Conservation (phyloP, 2,329 filamentous ascomycete species). For the Claviceps digitariae region DNA sequence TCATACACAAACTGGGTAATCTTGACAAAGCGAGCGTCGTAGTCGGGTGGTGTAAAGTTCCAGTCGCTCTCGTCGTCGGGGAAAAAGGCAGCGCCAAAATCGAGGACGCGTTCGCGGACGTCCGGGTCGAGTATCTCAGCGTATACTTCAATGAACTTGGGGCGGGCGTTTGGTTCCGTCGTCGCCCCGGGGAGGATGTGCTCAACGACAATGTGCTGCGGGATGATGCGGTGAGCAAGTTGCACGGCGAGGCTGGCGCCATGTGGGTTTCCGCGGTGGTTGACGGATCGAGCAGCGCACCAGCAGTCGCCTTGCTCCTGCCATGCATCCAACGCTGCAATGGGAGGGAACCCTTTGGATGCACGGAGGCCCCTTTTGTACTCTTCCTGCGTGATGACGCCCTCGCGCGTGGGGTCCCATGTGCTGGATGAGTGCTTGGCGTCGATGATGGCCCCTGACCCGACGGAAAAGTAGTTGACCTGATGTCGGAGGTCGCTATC, state of each 20-base stretch:
- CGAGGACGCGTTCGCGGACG: constrained; percentile 25
- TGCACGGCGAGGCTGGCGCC: constrained; percentile 54
- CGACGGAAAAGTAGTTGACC: constrained; percentile 61
- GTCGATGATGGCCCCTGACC: constrained; percentile 54
- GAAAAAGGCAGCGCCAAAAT: constrained; percentile 31
- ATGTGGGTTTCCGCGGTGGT: constrained; percentile 29
- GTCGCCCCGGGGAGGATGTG: constrained; percentile 52
- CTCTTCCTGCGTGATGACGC: constrained; percentile 5
- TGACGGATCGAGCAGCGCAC: constrained; percentile 46
- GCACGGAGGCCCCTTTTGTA: constrained; percentile 11
- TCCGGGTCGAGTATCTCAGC: constrained; percentile 38
- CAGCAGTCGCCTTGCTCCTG: constrained; percentile 75
- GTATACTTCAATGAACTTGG: constrained; percentile 58
- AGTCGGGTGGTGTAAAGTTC: constrained; percentile 16
- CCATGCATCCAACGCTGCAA: constrained; percentile 54
- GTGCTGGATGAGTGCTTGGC: constrained; percentile 44
- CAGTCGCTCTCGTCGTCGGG: constrained; percentile 17
- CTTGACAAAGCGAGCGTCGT: constrained; percentile 35
- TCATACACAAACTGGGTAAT: constrained; percentile 44
- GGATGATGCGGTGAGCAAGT: constrained; percentile 43
- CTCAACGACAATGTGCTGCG: constrained; percentile 58
- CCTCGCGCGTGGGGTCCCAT: constrained; percentile 23
- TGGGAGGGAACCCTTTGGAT: constrained; percentile 20
- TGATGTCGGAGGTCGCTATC: constrained; percentile 32
- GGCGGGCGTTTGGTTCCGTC: constrained; percentile 47